These are phyloP conservation scores for Trichosporon inkin DNA, from an alignment of 1,284 basidiomycete genomes.

Conservation along the genomic window DNA sequence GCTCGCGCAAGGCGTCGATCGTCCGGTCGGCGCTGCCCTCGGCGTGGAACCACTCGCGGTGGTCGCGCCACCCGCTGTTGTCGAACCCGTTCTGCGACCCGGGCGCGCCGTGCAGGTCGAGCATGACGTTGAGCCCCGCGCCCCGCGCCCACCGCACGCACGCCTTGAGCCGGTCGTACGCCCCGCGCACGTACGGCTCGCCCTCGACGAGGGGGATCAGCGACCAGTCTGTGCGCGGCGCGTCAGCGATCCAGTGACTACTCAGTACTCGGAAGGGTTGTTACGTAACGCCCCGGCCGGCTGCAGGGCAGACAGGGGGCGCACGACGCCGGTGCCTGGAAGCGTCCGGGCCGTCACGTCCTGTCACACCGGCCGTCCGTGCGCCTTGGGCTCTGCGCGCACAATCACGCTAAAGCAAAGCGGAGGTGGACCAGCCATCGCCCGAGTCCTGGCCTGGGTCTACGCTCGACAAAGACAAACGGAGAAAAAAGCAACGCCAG, in stretches of 20 bases:
- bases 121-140: conserved; percentile 71
- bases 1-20: conserved; percentile 60
- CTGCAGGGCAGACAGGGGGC: too few species aligned
- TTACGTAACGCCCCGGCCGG: too few species aligned
- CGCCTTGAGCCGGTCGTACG: conserved; percentile 48
- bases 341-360: too few species aligned
- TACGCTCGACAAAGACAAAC: too few species aligned
- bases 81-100: conserved; percentile 79
- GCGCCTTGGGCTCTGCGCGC: too few species aligned
- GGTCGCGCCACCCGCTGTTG: conserved; percentile 70
- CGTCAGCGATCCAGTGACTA: conserved; percentile 47
- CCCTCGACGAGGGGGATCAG: conserved; percentile 37
- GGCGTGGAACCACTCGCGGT: conserved; percentile 67
- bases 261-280: too few species aligned
- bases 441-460: too few species aligned
- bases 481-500: too few species aligned
- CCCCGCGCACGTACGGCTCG: conserved; percentile 60
- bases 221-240: conserved; percentile 48
- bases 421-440: too few species aligned
- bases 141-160: conserved; percentile 75
- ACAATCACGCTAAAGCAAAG: too few species aligned
- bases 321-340: too few species aligned
- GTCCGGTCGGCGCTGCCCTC: conserved; percentile 66
- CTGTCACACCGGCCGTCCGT: too few species aligned
- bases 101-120: conserved; percentile 66